Evolutionary conservation across 208 protist species (phyloP).

Genomic region (Acanthamoeba polyphaga): DNA sequence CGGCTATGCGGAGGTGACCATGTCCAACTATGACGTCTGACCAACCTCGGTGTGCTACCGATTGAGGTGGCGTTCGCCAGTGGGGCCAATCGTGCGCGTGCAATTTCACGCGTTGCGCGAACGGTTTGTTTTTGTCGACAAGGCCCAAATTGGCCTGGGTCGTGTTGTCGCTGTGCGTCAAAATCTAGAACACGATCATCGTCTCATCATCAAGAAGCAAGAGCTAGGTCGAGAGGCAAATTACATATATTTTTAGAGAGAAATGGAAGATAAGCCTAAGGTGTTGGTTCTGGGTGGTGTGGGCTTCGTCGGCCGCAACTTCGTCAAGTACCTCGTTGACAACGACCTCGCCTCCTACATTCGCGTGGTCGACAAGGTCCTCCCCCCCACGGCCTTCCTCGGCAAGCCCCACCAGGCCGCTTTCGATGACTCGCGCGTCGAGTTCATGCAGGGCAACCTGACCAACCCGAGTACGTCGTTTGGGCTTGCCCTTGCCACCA

Average conservation of each 20-base stretch:
- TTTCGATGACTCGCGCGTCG: constrained; percentile 88
- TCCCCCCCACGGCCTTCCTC: constrained; percentile 87
- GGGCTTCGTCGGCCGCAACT: constrained; percentile 94
- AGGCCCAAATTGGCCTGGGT: background rate
- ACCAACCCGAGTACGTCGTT: constrained; percentile 73
- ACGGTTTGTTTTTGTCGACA: background rate
- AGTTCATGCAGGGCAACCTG: constrained; percentile 92
- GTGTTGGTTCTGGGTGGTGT: constrained; percentile 87
- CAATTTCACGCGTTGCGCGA: background rate
- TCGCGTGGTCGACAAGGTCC: constrained; percentile 86
- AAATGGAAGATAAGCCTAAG: constrained; percentile 76
- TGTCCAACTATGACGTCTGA: constrained; percentile 1
- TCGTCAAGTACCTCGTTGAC: constrained; percentile 92
- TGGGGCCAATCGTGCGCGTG: background rate
- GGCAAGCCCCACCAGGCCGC: constrained; percentile 80
- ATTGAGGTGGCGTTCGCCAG: no score
- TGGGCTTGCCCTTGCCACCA: constrained; percentile 46
- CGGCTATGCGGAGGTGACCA: constrained; percentile 20
- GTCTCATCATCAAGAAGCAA: background rate
- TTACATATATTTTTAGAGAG: background rate
- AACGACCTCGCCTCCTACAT: constrained; percentile 69
- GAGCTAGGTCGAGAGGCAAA: background rate
- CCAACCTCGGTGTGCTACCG: no score
- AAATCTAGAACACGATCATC: background rate
- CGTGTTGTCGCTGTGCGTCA: background rate